Evolutionary conservation across 495 filamentous ascomycete species (phyloP).

Genomic region (Rusavskia elegans): DNA sequence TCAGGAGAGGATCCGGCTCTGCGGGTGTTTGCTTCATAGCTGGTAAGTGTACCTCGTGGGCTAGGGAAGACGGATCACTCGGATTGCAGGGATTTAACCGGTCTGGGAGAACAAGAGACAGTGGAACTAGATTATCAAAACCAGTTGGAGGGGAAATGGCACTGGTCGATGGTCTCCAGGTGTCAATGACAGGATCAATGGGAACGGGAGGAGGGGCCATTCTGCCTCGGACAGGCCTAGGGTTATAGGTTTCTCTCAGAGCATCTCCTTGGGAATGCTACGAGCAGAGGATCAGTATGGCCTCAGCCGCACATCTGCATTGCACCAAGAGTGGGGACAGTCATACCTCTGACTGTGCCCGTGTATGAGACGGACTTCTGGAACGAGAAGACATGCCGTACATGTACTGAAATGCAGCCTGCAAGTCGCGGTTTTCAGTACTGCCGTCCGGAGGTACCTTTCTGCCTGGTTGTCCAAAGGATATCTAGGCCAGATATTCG

Average conservation of each 20-base stretch:
- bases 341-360: slow-evolving; percentile 5
- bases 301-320: background rate
- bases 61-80: background rate
- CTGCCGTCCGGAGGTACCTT: background rate
- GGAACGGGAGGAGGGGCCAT: slow-evolving; percentile 6
- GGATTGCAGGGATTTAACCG: background rate
- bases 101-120: slow-evolving; percentile 1
- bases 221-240: background rate
- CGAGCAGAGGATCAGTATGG: background rate
- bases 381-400: background rate
- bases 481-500: no score
- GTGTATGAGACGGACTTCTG: slow-evolving; percentile 2
- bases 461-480: background rate
- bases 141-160: background rate
- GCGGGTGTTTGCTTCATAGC: background rate
- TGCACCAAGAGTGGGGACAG: background rate
- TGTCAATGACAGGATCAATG: slow-evolving; percentile 3
- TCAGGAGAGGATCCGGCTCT: background rate
- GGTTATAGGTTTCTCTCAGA: background rate
- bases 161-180: background rate
- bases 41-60: background rate
- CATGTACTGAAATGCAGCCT: slow-evolving; percentile 1
- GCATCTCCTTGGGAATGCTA: background rate
- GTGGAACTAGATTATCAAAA: background rate
- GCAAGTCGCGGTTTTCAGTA: background rate